Conservation (phyloP, 108 stramenopile species). For the Fragilaria crotonensis region DNA sequence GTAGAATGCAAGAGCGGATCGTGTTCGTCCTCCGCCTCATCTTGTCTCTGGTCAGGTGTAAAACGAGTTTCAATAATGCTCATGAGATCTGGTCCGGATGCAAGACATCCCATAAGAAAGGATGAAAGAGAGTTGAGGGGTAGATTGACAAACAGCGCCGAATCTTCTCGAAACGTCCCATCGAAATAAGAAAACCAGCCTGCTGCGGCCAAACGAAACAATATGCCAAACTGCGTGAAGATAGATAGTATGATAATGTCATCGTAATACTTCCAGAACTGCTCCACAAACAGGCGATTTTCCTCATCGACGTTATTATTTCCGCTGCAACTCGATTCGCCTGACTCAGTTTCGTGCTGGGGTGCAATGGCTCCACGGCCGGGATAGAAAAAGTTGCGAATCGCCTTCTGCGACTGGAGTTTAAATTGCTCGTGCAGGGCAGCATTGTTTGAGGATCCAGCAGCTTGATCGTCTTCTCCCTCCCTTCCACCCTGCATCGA, state of each 20-base stretch:
- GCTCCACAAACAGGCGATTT: constrained; percentile 34
- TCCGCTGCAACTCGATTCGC: background rate
- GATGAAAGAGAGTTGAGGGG: constrained; percentile 72
- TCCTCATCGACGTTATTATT: constrained; percentile 16
- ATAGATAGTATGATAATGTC: constrained; percentile 66
- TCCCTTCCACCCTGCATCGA: too few relatives aligned
- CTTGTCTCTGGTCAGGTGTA: constrained; percentile 27
- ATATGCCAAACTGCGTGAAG: constrained; percentile 66
- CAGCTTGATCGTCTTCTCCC: too few relatives aligned
- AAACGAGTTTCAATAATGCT: constrained; percentile 41
- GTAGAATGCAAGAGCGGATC: too few relatives aligned
- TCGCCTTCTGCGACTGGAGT: constrained; percentile 15
- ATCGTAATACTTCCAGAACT: constrained; percentile 75
- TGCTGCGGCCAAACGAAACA: constrained; percentile 56
- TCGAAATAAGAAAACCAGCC: constrained; percentile 58
- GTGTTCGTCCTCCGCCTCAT: constrained; percentile 5
- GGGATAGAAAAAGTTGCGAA: constrained; percentile 43
- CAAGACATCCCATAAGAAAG: constrained; percentile 68
- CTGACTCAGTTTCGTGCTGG: background rate
- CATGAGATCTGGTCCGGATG: constrained; percentile 55
- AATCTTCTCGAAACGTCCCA: constrained; percentile 47
- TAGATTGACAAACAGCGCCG: constrained; percentile 64
- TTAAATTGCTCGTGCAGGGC: background rate
- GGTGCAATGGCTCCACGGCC: background rate
- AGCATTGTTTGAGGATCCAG: background rate